Conservation (phyloP, 768 basidiomycete species). For the Rickenella mellea region DNA sequence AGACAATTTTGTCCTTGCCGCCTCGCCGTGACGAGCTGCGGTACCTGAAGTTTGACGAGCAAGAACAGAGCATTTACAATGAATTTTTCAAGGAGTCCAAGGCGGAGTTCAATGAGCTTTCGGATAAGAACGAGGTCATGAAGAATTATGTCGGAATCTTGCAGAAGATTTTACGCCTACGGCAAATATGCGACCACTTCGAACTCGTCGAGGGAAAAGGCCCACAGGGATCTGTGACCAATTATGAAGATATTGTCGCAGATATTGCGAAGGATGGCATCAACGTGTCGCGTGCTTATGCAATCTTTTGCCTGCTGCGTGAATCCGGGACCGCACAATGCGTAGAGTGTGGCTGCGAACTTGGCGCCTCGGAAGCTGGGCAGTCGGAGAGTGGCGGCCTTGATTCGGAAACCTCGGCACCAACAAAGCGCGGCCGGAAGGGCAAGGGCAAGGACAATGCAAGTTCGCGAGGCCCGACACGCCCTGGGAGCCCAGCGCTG, state of each 20-base stretch:
- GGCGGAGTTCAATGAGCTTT: conserved; percentile 82
- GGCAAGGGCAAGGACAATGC: conserved; percentile 48
- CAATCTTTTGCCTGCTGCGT: conserved; percentile 77
- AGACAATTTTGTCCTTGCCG: conserved; percentile 79
- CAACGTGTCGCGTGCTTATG: conserved; percentile 59
- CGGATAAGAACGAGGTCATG: conserved; percentile 86
- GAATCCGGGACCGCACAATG: conserved; percentile 87
- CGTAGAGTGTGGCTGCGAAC: conserved; percentile 76
- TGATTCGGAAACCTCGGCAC: conserved; percentile 40
- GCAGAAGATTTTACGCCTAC: conserved; percentile 90
- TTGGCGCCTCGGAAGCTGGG: conserved; percentile 44
- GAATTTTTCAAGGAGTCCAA: conserved; percentile 85
- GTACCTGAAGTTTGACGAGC: conserved; percentile 71
- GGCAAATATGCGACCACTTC: conserved; percentile 96
- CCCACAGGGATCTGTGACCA: conserved; percentile 37
- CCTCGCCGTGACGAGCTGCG: conserved; percentile 85
- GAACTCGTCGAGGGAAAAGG: conserved; percentile 77
- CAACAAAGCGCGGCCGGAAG: conserved; percentile 42
- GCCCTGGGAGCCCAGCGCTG: conserved; percentile 60
- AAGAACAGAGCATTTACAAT: conserved; percentile 82
- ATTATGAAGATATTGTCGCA: conserved; percentile 73
- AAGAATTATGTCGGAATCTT: conserved; percentile 98
- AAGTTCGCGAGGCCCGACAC: conserved; percentile 59
- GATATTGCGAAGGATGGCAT: conserved; percentile 75
- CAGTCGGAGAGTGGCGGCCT: conserved; percentile 31